Conservation (phyloP, 306 rosid genomes). For the Argentina anserina region DNA sequence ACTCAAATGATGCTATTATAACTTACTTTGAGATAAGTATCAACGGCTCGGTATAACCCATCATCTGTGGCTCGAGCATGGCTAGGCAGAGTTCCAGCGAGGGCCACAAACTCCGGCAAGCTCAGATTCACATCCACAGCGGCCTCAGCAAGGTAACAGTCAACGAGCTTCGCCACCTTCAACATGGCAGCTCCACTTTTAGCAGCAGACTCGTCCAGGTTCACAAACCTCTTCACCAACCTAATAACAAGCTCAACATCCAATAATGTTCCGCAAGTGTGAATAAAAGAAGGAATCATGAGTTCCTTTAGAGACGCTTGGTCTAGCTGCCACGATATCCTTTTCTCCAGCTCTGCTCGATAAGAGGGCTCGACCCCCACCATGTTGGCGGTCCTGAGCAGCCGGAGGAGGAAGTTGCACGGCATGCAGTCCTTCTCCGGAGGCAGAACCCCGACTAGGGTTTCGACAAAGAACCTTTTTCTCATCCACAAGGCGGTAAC, state of each 20-base stretch:
- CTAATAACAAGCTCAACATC: constrained; percentile 68
- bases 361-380: constrained; percentile 62
- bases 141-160: constrained; percentile 71
- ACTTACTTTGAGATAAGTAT: constrained; percentile 84
- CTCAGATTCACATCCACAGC: constrained; percentile 62
- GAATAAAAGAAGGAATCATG: constrained; percentile 86
- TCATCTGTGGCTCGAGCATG: constrained; percentile 79
- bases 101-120: constrained; percentile 50
- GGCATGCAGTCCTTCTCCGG: constrained; percentile 81
- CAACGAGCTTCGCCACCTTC: constrained; percentile 80
- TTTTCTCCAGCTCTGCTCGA: constrained; percentile 60
- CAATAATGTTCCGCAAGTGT: constrained; percentile 73
- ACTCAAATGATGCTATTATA: not conserved
- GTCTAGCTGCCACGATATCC: constrained; percentile 77
- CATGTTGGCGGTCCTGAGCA: constrained; percentile 79
- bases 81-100: constrained; percentile 69
- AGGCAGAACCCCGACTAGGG: constrained; percentile 78
- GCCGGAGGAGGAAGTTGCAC: constrained; percentile 79
- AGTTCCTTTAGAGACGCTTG: constrained; percentile 74
- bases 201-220: constrained; percentile 48
- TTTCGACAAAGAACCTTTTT: constrained; percentile 83
- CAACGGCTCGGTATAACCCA: constrained; percentile 88
- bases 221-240: constrained; percentile 67
- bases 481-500: constrained; percentile 74
- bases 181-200: constrained; percentile 59